phyloP scores from a whole-genome alignment of 768 basidiomycete genomes.

The Suillus brevipes region DNA sequence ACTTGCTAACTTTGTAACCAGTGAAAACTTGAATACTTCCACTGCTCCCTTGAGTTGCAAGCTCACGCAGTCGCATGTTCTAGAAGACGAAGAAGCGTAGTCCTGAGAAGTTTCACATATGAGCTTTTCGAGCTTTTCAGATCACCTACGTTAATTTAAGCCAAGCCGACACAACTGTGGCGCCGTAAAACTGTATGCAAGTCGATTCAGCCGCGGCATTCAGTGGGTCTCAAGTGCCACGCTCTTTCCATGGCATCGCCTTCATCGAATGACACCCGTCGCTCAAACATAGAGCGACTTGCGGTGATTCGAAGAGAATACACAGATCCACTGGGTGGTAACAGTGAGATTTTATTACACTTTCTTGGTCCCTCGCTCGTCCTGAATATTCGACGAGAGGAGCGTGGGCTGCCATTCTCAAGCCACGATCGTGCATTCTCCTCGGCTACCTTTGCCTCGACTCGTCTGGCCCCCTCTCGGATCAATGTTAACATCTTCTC shows the following conservation, averaged over 20 bases:
- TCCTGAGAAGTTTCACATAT: not conserved
- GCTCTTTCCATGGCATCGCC: not conserved
- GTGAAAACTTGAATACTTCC: too few relatives aligned
- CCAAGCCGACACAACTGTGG: not conserved
- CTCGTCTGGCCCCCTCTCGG: not conserved
- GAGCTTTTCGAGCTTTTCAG: not conserved
- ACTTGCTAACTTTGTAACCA: not conserved
- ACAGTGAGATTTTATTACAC: not conserved
- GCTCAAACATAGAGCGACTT: not conserved
- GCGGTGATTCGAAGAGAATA: not conserved
- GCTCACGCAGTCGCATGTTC: not conserved
- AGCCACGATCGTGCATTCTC: not conserved
- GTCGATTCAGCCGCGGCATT: not conserved
- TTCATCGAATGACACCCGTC: not conserved
- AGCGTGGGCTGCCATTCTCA: not conserved
- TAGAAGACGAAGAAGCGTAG: not conserved
- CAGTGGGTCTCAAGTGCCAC: not conserved
- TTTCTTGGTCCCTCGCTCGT: too few relatives aligned
- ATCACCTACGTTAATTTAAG: not conserved
- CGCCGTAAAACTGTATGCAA: not conserved
- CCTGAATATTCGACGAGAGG: not conserved
- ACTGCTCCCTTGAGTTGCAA: not conserved
- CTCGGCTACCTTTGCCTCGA: not conserved
- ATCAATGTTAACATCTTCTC: not conserved
- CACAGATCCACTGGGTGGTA: not conserved